These are phyloP conservation scores for Curvularia sp. DNA, from an alignment of 2,329 filamentous ascomycete species.

Conservation along the genomic window DNA sequence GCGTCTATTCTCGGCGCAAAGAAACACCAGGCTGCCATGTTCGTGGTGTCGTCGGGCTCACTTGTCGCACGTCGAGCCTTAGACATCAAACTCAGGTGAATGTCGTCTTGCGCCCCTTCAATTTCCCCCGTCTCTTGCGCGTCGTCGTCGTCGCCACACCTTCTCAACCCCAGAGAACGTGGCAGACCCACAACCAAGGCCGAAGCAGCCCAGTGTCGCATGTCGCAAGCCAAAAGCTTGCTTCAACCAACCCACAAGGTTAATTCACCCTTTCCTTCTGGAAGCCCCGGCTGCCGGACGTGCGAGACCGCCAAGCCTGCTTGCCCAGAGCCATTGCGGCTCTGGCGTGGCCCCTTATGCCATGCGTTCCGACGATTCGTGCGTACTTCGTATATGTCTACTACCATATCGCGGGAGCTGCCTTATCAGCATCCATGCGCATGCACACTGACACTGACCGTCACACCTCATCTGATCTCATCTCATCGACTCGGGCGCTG, in stretches of 20 bases:
- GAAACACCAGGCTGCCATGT: not conserved
- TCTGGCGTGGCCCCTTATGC: slow-evolving; percentile 13
- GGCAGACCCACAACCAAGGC: slow-evolving; percentile 12
- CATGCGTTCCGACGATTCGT: slow-evolving; percentile 7
- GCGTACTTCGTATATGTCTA: slow-evolving; percentile 2
- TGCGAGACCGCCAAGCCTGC: slow-evolving; percentile 17
- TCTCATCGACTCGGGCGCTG: not conserved
- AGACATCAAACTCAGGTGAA: not conserved
- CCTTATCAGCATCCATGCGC: slow-evolving; percentile 13
- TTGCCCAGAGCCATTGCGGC: slow-evolving; percentile 9
- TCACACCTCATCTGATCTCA: not conserved
- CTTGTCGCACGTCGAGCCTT: not conserved
- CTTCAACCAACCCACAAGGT: slow-evolving; percentile 15
- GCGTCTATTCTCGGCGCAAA: not conserved
- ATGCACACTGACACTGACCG: not conserved
- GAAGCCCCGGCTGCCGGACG: not conserved
- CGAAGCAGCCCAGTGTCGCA: slow-evolving; percentile 12
- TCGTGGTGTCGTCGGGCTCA: not conserved
- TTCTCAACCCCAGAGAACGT: slow-evolving; percentile 12
- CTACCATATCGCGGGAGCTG: slow-evolving; percentile 1
- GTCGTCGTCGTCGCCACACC: slow-evolving; percentile 1
- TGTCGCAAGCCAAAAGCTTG: slow-evolving; percentile 9
- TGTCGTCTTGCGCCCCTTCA: slow-evolving; percentile 3
- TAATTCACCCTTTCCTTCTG: slow-evolving; percentile 6
- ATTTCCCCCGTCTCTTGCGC: not conserved